Percentiles rank a stretch among this genome's conserved stretches.
Conservation (phyloP, 495 filamentous ascomycete genomes). For the Pseudotulostoma volvatum region DNA sequence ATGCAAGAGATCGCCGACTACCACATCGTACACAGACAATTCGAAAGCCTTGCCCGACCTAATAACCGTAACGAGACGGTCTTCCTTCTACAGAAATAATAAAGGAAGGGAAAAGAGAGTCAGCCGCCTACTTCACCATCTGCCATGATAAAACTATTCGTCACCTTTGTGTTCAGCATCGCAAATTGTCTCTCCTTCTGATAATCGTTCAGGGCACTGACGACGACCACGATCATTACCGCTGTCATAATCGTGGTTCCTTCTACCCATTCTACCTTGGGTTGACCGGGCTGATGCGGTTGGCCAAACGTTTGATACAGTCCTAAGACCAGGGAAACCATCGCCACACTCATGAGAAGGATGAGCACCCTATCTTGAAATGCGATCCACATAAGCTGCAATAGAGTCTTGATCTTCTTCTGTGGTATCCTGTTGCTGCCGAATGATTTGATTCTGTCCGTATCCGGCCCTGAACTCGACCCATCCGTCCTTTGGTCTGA, state of each 20-base stretch:
- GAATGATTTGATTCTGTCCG: conserved; percentile 16
- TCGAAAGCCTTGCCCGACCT: conserved; percentile 49
- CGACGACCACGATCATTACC: conserved; percentile 47
- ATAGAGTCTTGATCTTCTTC: conserved; percentile 47
- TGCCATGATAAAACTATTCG: too few species aligned
- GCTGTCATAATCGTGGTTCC: conserved; percentile 52
- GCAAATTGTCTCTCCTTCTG: conserved; percentile 49
- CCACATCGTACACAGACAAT: conserved; percentile 55
- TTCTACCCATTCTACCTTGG: conserved; percentile 47
- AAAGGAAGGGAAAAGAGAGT: too few species aligned
- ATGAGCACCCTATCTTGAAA: conserved; percentile 60
- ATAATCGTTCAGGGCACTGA: conserved; percentile 47
- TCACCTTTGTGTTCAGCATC: conserved; percentile 36
- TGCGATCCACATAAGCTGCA: conserved; percentile 51
- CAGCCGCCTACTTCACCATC: too few species aligned
- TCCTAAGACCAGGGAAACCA: conserved; percentile 57
- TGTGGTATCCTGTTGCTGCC: conserved; percentile 45
- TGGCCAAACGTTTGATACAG: conserved; percentile 35
- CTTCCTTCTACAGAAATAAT: conserved; percentile 26
- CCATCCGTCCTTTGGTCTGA: conserved; percentile 33
- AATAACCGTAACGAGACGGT: conserved; percentile 47
- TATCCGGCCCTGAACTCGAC: conserved; percentile 22
- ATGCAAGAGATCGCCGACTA: conserved; percentile 64
- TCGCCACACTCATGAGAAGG: conserved; percentile 51
- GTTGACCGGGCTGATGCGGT: conserved; percentile 20